These are phyloP conservation scores for Elsinoe perseae DNA, from an alignment of 2,329 filamentous ascomycete genomes.

Conservation along the genomic window DNA sequence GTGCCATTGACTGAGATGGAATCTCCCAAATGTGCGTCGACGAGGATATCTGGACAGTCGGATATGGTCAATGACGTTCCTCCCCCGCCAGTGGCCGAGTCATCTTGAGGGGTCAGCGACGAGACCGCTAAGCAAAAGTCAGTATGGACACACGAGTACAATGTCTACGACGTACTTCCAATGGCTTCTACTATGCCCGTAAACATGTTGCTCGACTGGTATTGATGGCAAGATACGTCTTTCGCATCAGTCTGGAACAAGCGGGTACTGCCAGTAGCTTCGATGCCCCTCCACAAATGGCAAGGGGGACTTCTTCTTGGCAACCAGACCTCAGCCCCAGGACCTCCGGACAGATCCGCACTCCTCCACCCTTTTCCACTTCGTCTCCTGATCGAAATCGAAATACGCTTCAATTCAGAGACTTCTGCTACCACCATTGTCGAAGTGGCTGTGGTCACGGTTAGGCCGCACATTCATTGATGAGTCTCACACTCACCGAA, in stretches of 20 bases:
- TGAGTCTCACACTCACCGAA: too few relatives aligned
- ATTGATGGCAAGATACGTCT: neutral
- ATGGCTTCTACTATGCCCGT: slow-evolving; percentile 90
- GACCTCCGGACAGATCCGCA: neutral
- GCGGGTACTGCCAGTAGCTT: slow-evolving; percentile 1
- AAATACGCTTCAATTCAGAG: too few relatives aligned
- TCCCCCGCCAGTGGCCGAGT: slow-evolving; percentile 59
- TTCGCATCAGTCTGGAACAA: neutral
- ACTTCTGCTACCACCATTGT: too few relatives aligned
- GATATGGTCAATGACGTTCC: slow-evolving; percentile 87
- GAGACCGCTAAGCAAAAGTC: slow-evolving; percentile 59
- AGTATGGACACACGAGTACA: neutral
- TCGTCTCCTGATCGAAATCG: too few relatives aligned
- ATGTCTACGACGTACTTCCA: slow-evolving; percentile 58
- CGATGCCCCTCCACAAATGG: neutral
- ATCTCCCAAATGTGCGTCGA: slow-evolving; percentile 79
- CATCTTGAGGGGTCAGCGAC: slow-evolving; percentile 70
- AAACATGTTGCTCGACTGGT: slow-evolving; percentile 60
- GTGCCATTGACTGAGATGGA: slow-evolving; percentile 94
- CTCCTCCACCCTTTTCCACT: neutral
- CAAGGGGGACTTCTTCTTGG: neutral
- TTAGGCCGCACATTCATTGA: too few relatives aligned
- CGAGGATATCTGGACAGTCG: slow-evolving; percentile 65
- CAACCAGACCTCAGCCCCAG: neutral
- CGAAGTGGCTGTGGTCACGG: too few relatives aligned